Evolutionary conservation across 2,329 filamentous ascomycete species (phyloP), one percentile per base, ranked within the genome.

Genomic region (Ophiostoma montium): DNA sequence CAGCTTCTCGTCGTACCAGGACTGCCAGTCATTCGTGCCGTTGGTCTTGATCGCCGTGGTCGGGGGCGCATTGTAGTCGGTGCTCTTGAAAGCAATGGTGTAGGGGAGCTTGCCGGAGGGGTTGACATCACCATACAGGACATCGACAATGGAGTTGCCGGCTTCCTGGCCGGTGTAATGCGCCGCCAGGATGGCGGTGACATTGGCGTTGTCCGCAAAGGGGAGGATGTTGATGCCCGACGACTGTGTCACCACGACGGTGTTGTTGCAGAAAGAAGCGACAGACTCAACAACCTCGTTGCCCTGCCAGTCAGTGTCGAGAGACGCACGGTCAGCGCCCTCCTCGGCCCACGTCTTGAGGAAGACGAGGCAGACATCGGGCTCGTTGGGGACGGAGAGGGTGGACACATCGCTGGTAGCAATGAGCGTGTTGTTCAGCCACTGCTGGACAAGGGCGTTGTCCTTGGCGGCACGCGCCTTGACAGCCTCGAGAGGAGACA

Each of bases 301-400:
- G 13, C 86, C 85, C n/a, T 74, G 75, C 57, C 84, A 44, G 27
- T 44, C 42, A 16, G 32, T 27, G 6, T 71, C 30, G 5, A 44
- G 42, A 13, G 42, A 44, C 12, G 42, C 30, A 10, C 42, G 42
- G 13, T 44, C 42, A 15, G 42, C 42, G 6, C 87, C 87, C 66
- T 95, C 89, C 0, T 88, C 88, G 0, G 82, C 74, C 61, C 90
- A 84, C 1, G 86, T 78, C 54, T 85, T 90, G 27, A 80, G 80
- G 59, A 94, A 94, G 0, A 90, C 86, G 44, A 95, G 72, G 50
- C 87, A 92, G 5, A 92, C 65, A 55, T 89, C 80, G 41, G 84
- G 77, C 1, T 77, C 69, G 3, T 70, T 61, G 54, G 80, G 42
- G 30, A 44, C 12, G 2, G 42, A 44, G 5, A 44, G 16, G 4